phyloP scores from a whole-genome alignment of 805 yeast species.

The Pichia cephalocereana region DNA sequence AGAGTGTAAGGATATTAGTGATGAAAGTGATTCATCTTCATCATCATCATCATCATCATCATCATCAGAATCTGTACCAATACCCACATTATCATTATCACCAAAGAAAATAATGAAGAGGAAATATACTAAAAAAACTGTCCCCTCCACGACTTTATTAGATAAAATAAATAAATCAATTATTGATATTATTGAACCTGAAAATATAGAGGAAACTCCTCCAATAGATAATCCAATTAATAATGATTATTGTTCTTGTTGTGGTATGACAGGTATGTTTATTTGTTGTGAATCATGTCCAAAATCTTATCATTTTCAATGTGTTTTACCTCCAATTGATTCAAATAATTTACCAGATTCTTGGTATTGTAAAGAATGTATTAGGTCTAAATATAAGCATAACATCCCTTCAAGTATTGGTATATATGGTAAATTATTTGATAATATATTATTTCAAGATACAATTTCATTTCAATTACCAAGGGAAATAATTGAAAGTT shows the following conservation, averaged over 20 bases:
- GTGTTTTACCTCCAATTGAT: constrained; percentile 84
- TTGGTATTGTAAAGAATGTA: constrained; percentile 84
- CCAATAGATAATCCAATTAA: constrained; percentile 29
- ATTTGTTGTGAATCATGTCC: constrained; percentile 95
- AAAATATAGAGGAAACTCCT: too few relatives aligned
- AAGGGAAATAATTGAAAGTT: constrained; percentile 54
- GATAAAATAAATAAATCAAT: not conserved
- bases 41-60: not conserved
- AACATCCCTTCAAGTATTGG: constrained; percentile 27
- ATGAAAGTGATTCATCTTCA: not conserved
- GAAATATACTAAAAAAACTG: not conserved
- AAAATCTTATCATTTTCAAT: constrained; percentile 80
- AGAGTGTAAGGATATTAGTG: not conserved
- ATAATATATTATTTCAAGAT: constrained; percentile 48
- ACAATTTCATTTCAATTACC: constrained; percentile 69
- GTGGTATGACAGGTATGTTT: constrained; percentile 84
- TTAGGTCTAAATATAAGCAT: constrained; percentile 26
- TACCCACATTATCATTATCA: not conserved
- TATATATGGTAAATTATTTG: constrained; percentile 46
- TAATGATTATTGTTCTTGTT: constrained; percentile 85
- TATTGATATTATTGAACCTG: not conserved
- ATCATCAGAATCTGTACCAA: not conserved
- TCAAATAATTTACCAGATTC: constrained; percentile 69
- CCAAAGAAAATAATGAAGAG: not conserved
- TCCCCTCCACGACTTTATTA: too few relatives aligned